Conservation (phyloP, 441 rosid genomes). For the Erodium trifolium region DNA sequence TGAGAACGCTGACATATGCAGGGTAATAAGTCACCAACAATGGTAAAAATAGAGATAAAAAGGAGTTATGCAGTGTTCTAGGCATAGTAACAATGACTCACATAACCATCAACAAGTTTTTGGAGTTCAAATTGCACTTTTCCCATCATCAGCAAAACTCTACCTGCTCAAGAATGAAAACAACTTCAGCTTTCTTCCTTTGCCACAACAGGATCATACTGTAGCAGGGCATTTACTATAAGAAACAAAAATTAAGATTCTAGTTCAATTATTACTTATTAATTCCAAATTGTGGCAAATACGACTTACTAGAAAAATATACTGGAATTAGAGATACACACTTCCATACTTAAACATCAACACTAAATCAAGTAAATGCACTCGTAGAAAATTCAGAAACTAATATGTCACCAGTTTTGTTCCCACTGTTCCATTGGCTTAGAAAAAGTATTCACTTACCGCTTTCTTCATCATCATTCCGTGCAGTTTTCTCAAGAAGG, state of each 20-base stretch:
- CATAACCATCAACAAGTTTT: slow-evolving; percentile 57
- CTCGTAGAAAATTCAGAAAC: no score
- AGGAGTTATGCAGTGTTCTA: slow-evolving; percentile 9
- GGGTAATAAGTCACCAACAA: slow-evolving; percentile 14
- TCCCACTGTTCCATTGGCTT: neutral
- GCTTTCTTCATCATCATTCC: slow-evolving; percentile 68
- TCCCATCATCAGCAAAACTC: slow-evolving; percentile 66
- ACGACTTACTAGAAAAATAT: no score
- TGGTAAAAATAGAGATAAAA: slow-evolving; percentile 11
- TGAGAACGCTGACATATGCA: slow-evolving; percentile 50
- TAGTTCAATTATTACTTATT: neutral
- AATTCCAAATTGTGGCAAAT: neutral
- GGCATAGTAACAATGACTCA: slow-evolving; percentile 29
- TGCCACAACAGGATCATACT: neutral
- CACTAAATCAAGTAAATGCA: no score
- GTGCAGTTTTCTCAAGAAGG: slow-evolving; percentile 56
- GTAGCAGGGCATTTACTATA: neutral
- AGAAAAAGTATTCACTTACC: slow-evolving; percentile 33
- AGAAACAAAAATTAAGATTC: neutral
- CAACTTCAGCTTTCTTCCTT: slow-evolving; percentile 6
- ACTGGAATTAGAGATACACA: no score
- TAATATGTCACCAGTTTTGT: neutral
- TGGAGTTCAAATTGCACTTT: slow-evolving; percentile 60
- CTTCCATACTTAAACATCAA: no score
- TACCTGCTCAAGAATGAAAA: slow-evolving; percentile 36